These are phyloP conservation scores for Elongisporangium senticosum DNA, from an alignment of 352 stramenopile species.

Conservation along the genomic window DNA sequence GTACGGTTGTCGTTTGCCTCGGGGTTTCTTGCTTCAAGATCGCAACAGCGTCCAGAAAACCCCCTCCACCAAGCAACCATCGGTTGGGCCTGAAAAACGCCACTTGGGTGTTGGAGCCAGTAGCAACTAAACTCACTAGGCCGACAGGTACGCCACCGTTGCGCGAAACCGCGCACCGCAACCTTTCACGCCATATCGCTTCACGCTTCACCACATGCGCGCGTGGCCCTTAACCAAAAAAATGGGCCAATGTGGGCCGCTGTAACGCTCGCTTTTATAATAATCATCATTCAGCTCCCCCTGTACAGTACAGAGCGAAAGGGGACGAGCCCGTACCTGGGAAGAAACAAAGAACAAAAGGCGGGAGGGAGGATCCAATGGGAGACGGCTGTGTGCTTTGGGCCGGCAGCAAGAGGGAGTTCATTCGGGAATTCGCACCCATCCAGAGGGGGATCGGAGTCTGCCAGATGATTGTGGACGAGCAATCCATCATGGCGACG, in stretches of 20 bases:
- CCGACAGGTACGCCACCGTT: too few relatives aligned
- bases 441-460: neutral
- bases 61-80: neutral
- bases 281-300: neutral
- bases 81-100: neutral
- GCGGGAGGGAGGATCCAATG: neutral
- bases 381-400: neutral
- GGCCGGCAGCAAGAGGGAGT: neutral
- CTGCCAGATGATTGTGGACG: neutral
- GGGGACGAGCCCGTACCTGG: neutral
- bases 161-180: neutral
- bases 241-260: neutral
- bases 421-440: neutral
- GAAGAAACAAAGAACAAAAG: neutral
- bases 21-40: neutral
- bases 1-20: neutral
- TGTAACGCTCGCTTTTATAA: neutral
- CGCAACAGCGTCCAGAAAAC: neutral
- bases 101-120: neutral
- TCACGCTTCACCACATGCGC: neutral
- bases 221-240: neutral
- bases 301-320: neutral
- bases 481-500: neutral
- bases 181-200: neutral
- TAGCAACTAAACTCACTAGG: neutral